Evolutionary conservation across 2,329 filamentous ascomycete species (phyloP).

Genomic region (Aspergillus udagawae): DNA sequence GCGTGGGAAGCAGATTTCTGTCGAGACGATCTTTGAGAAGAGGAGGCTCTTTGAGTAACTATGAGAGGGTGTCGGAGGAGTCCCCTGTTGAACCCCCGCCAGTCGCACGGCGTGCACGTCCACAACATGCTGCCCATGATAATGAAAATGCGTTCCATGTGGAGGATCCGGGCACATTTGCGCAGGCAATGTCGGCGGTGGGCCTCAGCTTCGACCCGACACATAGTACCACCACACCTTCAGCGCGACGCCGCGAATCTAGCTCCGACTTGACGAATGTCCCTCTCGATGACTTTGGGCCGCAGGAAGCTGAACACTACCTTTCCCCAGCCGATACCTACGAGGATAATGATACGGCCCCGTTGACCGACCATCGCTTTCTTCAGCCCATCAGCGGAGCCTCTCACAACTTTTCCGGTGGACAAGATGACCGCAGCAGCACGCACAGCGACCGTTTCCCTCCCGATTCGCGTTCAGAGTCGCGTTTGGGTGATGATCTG

Average conservation of each 20-base stretch:
- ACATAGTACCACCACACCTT: constrained; percentile 13
- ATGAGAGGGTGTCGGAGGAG: constrained; percentile 51
- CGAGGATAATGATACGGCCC: constrained; percentile 57
- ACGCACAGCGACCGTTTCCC: constrained; percentile 54
- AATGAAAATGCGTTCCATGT: constrained; percentile 28
- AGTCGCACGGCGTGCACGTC: constrained; percentile 18
- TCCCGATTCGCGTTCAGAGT: constrained; percentile 36
- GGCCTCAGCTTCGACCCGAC: constrained; percentile 39
- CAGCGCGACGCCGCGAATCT: constrained; percentile 19
- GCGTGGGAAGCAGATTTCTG: constrained; percentile 42
- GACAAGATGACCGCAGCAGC: constrained; percentile 47
- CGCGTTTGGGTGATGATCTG: constrained; percentile 59
- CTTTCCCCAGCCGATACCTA: constrained; percentile 50
- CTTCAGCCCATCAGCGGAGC: constrained; percentile 56
- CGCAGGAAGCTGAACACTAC: constrained; percentile 50
- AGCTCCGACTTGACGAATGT: constrained; percentile 27
- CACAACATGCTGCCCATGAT: constrained; percentile 15
- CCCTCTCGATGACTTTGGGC: constrained; percentile 25
- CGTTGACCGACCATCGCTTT: constrained; percentile 54
- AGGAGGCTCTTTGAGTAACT: constrained; percentile 42
- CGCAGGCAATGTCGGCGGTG: constrained; percentile 40
- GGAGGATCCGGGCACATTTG: constrained; percentile 38
- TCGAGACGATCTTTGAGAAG: constrained; percentile 40
- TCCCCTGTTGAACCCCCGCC: constrained; percentile 40
- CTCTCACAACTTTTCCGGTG: constrained; percentile 30